Evolutionary conservation across 2,329 filamentous ascomycete species (phyloP).

Genomic region (Pestalotiopsis sp.): DNA sequence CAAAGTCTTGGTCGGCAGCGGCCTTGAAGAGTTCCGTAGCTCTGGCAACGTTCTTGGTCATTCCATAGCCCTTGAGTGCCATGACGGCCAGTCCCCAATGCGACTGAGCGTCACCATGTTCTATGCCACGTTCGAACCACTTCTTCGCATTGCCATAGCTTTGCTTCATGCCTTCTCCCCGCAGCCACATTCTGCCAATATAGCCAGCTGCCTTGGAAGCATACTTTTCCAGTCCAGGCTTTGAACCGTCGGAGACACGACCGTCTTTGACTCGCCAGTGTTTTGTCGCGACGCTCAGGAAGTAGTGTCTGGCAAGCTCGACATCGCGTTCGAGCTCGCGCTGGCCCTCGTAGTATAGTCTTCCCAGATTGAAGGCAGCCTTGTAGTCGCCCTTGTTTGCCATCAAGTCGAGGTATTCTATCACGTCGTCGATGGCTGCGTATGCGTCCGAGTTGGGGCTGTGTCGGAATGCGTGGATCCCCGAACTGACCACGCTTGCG

Average conservation of each 20-base stretch:
- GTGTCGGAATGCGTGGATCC: conserved; percentile 75
- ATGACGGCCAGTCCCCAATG: conserved; percentile 85
- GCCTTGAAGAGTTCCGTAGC: conserved; percentile 77
- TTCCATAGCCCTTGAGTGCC: conserved; percentile 76
- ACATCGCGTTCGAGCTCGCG: conserved; percentile 74
- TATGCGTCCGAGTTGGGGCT: conserved; percentile 78
- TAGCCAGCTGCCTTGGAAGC: conserved; percentile 85
- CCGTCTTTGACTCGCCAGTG: conserved; percentile 79
- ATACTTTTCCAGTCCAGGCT: conserved; percentile 72
- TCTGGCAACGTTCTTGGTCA: conserved; percentile 65
- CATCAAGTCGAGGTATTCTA: conserved; percentile 91
- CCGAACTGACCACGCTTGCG: conserved; percentile 86
- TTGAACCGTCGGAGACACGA: conserved; percentile 70
- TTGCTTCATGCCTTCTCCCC: conserved; percentile 78
- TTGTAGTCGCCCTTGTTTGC: conserved; percentile 87
- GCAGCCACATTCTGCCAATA: conserved; percentile 85
- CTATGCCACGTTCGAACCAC: conserved; percentile 83
- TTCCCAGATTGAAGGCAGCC: conserved; percentile 82
- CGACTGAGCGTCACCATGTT: conserved; percentile 77
- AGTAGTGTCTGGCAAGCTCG: conserved; percentile 75
- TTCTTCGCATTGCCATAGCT: conserved; percentile 74
- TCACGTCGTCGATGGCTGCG: conserved; percentile 86
- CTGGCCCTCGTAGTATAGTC: conserved; percentile 86
- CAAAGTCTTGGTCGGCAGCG: conserved; percentile 80
- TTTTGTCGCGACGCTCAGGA: conserved; percentile 74